Base-by-base conservation (phyloP, 306 rosid genomes). In the Oemleria cerasiformis region DNA sequence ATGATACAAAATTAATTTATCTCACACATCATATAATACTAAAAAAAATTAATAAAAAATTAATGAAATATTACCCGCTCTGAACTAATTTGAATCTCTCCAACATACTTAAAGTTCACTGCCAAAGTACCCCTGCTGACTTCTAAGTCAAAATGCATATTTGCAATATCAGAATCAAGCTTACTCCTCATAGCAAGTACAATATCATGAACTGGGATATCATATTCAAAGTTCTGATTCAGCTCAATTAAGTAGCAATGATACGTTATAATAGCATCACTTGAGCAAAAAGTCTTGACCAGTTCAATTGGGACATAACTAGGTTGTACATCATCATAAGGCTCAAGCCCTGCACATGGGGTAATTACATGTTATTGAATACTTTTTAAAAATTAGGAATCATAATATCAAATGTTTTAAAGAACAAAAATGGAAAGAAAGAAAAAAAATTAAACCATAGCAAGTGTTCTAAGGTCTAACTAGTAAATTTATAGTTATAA, bases 231-330 rank as follows among this genome's bases (percentile, higher is more conserved):
- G 9, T 77, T 75, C 75, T 82, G 85, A 48, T 83, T 68, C 74
- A 93, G 55, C 85, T 86, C 87, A n/a, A 93, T 83, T 9, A 83
- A 53, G 83, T 93, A 93, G 82, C 96, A 87, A 69, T 88, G 78
- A 79, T 88, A 93, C 19, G 51, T 17, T 19, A 72, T 74, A 42
- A 39, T 63, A 36, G 81, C 63, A 59, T 58, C 76, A 17, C 70
- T 67, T 5, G 82, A 62, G 58, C 51, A 12, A 43, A 39, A 58
- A 42, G 75, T 53, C 9, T 80, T 77, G 40, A 86, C 88, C 73
- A 91, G 62, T 82, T 88, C 92, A 20, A 54, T 41, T 73, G 98
- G 97, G 13, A 79, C 68, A 81, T 86, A 88, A 68, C 70, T 62
- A 23, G 91, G 88, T 45, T 88, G 96, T 53, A 77, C 84, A 70